Evolutionary conservation across 179 eudicot species (phyloP).

Genomic region (Sideroxylon spinosum): DNA sequence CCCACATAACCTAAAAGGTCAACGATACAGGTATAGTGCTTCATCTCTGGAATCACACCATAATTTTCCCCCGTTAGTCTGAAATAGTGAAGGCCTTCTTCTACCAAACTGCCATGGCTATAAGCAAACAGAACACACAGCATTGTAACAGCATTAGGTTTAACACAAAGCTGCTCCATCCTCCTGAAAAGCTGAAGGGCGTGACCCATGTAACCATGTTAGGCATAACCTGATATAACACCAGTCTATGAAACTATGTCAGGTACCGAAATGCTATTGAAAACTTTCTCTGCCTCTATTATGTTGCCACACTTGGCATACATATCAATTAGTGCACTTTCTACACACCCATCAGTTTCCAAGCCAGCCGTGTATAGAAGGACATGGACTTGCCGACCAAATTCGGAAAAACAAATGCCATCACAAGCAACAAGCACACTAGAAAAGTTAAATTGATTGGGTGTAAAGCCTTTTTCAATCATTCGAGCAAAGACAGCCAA

Average conservation of each 20-base stretch:
- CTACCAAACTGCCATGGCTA: slow-evolving; percentile 32
- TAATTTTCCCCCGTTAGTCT: slow-evolving; percentile 19
- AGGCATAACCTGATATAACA: slow-evolving; percentile 22
- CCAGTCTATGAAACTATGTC: slow-evolving; percentile 32
- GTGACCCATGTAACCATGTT: slow-evolving; percentile 20
- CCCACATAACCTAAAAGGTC: slow-evolving; percentile 31
- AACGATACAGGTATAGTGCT: slow-evolving; percentile 30
- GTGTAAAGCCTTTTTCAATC: slow-evolving; percentile 26
- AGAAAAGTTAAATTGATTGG: slow-evolving; percentile 24
- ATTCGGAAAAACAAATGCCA: slow-evolving; percentile 26
- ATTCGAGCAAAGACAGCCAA: slow-evolving; percentile 18
- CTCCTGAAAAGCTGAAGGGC: slow-evolving; percentile 24
- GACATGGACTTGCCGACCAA: slow-evolving; percentile 28
- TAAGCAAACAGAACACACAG: slow-evolving; percentile 31
- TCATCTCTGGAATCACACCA: slow-evolving; percentile 25
- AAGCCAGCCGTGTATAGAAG: slow-evolving; percentile 22
- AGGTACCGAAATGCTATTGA: slow-evolving; percentile 16
- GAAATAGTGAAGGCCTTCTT: slow-evolving; percentile 28
- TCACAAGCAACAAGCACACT: slow-evolving; percentile 29
- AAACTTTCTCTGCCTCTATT: slow-evolving; percentile 19
- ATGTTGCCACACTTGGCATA: slow-evolving; percentile 32
- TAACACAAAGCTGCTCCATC: slow-evolving; percentile 21
- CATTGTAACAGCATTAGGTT: slow-evolving; percentile 23
- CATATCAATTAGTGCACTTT: slow-evolving; percentile 31
- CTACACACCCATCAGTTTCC: slow-evolving; percentile 16